phyloP scores from a whole-genome alignment of 805 yeast genomes.

The Lipomyces japonicus region DNA sequence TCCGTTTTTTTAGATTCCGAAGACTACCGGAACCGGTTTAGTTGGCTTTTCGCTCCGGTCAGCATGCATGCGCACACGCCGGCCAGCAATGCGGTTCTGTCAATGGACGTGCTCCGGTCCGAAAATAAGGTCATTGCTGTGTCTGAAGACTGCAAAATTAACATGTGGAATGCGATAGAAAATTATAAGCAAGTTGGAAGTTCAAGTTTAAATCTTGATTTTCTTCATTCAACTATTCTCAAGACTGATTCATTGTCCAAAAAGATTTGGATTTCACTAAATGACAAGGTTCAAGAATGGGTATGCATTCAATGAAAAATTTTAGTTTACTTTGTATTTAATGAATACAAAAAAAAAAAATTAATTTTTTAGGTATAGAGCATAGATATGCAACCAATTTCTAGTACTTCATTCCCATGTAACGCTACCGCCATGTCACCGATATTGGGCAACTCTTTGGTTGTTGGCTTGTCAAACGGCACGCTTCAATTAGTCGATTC shows the following conservation, averaged over 20 bases:
- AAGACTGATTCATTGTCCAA: constrained; percentile 2
- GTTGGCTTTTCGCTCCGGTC: constrained; percentile 12
- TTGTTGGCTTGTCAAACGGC: too few relatives aligned
- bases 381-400: constrained; percentile 9
- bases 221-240: constrained; percentile 6
- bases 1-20: constrained; percentile 6
- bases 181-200: too few relatives aligned
- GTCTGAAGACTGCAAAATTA: constrained; percentile 15
- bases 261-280: constrained; percentile 20
- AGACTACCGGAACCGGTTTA: constrained; percentile 18
- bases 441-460: too few relatives aligned
- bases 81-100: neutral
- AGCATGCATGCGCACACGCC: constrained; percentile 9
- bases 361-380: too few relatives aligned
- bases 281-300: constrained; percentile 22
- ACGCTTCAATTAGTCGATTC: constrained; percentile 1
- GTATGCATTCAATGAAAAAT: neutral
- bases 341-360: too few relatives aligned
- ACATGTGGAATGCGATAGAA: constrained; percentile 15
- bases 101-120: neutral
- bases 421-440: too few relatives aligned
- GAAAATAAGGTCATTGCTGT: constrained; percentile 16
- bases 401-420: constrained; percentile 6
- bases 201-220: constrained; percentile 3
- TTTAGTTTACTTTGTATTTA: too few relatives aligned